phyloP scores from a whole-genome alignment of 1,284 basidiomycete species.

The Moesziomyces sp. region DNA sequence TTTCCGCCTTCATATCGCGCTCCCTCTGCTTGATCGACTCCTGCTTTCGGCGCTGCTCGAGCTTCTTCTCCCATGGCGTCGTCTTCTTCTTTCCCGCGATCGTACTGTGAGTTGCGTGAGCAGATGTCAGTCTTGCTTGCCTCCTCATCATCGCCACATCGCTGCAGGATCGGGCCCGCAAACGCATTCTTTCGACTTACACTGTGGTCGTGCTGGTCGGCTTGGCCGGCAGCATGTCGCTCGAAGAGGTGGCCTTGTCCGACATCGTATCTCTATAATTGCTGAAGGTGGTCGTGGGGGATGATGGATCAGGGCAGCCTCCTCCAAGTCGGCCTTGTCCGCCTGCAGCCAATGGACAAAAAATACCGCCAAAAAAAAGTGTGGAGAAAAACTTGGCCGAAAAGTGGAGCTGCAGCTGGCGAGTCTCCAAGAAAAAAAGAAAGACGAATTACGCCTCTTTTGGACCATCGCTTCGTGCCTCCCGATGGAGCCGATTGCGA shows the following conservation, averaged over 20 bases:
- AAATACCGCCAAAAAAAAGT: constrained; percentile 10
- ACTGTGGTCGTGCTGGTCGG: constrained; percentile 35
- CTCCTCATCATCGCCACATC: too few species aligned
- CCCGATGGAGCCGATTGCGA: background rate
- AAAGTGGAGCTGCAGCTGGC: constrained; percentile 2
- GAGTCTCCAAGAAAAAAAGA: background rate
- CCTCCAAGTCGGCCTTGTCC: too few species aligned
- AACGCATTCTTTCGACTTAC: constrained; percentile 17
- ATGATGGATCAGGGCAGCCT: background rate
- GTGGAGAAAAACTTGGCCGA: constrained; percentile 24
- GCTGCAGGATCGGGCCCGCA: too few species aligned
- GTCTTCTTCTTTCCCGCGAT: constrained; percentile 44
- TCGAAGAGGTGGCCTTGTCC: constrained; percentile 15
- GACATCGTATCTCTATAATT: constrained; percentile 7
- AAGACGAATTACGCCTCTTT: background rate
- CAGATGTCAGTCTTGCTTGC: background rate
- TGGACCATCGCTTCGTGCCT: background rate
- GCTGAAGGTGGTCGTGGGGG: background rate
- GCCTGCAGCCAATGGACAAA: background rate
- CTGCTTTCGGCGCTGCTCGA: constrained; percentile 47
- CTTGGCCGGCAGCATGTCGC: constrained; percentile 41
- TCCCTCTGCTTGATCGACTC: constrained; percentile 54
- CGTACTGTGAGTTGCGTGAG: constrained; percentile 10
- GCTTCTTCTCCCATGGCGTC: constrained; percentile 54
- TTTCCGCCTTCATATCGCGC: constrained; percentile 51